Evolutionary conservation across 768 basidiomycete species (phyloP).

Genomic region (Lactarius indigo): DNA sequence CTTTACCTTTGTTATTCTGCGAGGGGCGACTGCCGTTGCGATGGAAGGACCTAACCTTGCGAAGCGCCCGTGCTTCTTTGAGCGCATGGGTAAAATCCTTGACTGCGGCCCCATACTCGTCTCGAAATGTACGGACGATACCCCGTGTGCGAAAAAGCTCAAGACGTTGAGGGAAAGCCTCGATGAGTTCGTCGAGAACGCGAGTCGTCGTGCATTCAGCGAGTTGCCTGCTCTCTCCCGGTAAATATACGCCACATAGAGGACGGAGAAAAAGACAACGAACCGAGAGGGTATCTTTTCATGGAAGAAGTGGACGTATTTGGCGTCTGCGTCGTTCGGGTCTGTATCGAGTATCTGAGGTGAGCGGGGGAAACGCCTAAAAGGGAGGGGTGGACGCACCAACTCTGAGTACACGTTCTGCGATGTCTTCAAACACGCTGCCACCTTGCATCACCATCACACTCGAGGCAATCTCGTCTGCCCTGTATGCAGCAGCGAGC

Average conservation of each 20-base stretch:
- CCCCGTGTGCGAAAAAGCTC: constrained; percentile 90
- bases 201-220: constrained; percentile 78
- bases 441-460: constrained; percentile 97
- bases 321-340: constrained; percentile 71
- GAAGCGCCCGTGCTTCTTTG: constrained; percentile 67
- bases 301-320: constrained; percentile 91
- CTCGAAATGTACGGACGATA: constrained; percentile 84
- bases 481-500: constrained; percentile 78
- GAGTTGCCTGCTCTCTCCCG: constrained; percentile 57
- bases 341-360: constrained; percentile 40
- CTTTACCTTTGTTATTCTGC: constrained; percentile 44
- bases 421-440: constrained; percentile 89
- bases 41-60: constrained; percentile 61
- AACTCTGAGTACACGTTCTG: constrained; percentile 75
- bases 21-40: constrained; percentile 39
- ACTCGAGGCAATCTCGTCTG: constrained; percentile 87
- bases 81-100: constrained; percentile 82
- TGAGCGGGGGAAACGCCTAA: neutral
- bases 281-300: constrained; percentile 93
- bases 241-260: constrained; percentile 20
- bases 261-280: constrained; percentile 27
- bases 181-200: constrained; percentile 78
- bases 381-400: constrained; percentile 39
- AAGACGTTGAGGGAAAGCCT: constrained; percentile 65
- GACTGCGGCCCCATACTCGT: constrained; percentile 69